Base-by-base conservation (phyloP, 2,329 filamentous ascomycete genomes). In the Whalleya microplaca region DNA sequence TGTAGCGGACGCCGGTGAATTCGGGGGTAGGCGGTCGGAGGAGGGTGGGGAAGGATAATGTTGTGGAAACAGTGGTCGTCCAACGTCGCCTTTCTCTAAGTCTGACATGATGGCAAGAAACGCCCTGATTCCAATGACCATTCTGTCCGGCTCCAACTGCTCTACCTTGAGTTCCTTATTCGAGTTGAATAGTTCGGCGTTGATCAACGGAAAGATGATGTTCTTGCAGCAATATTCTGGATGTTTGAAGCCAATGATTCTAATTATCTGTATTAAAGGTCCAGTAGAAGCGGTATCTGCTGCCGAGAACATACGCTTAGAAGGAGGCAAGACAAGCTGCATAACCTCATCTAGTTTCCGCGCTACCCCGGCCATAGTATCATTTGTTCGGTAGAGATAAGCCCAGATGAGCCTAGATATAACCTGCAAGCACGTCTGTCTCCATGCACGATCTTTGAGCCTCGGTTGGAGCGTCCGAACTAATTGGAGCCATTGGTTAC, bases 91-190 rank as follows among this genome's bases (percentile, higher is more conserved):
- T 61, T 89, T 94, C 72, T 99, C 95, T 21, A 98, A 79, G 71
- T 99, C 95, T 0, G 90, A 84, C 85, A 99, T 94, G 64, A 98
- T 92, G 29, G 90, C 91, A 23, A 99, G 80, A 71, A 98, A 99
- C 2, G 95, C 91, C 61, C 92, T 86, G 61, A 99, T 99, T 2
- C 93, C 95, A 65, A 99, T 90, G n/a, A 98, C 94, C 76, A 97
- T 96, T 66, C 91, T 89, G 70, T 99, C 96, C 0, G 96, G 95
- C 60, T 99, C 95, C 59, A 99, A 82, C 69, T 96, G 91, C 69
- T 98, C 95, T 23, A 97, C 90, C 69, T 86, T 92, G 42, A 95
- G 77, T 44, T 96, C 91, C 66, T 88, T 82, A 62, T 91, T 79
- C 18, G 87, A 85, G 23, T 84, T 81, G 70, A 97, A 95, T n/a